These are phyloP conservation scores for Chlorociboria aeruginascens DNA, from an alignment of 495 filamentous ascomycete genomes.

Conservation along the genomic window DNA sequence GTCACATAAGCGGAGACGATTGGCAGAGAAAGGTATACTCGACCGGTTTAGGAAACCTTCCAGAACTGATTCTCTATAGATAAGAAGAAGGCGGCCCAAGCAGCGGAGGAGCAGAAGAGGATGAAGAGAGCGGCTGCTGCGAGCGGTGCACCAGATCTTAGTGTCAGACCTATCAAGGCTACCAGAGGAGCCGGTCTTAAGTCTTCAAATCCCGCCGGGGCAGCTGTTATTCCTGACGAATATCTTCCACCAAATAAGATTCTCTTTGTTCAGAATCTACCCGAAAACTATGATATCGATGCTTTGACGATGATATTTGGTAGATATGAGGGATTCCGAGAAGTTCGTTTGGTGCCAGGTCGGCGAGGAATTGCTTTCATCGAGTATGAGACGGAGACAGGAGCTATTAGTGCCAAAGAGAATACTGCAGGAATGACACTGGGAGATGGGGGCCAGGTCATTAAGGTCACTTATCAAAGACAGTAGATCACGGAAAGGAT, in stretches of 20 bases:
- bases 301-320: conserved; percentile 70
- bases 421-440: conserved; percentile 81
- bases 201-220: conserved; percentile 53
- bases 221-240: conserved; percentile 84
- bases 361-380: conserved; percentile 89
- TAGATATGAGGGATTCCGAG: conserved; percentile 87
- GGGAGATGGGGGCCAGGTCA: conserved; percentile 48
- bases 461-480: conserved; percentile 86
- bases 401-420: conserved; percentile 92
- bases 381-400: conserved; percentile 83
- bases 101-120: conserved; percentile 69
- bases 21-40: conserved; percentile 76
- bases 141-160: conserved; percentile 32
- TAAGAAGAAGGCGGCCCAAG: conserved; percentile 80
- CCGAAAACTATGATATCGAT: conserved; percentile 75
- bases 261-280: conserved; percentile 88
- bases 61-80: conserved; percentile 35
- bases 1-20: conserved; percentile 67
- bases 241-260: conserved; percentile 96
- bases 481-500: conserved; percentile 37
- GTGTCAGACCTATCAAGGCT: conserved; percentile 57
- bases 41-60: conserved; percentile 6
- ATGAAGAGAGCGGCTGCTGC: conserved; percentile 60
- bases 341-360: conserved; percentile 79
- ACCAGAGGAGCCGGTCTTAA: conserved; percentile 72